Evolutionary conservation across 176 grass and related monocot genomes (phyloP).

Genomic region (Zizania latifolia): DNA sequence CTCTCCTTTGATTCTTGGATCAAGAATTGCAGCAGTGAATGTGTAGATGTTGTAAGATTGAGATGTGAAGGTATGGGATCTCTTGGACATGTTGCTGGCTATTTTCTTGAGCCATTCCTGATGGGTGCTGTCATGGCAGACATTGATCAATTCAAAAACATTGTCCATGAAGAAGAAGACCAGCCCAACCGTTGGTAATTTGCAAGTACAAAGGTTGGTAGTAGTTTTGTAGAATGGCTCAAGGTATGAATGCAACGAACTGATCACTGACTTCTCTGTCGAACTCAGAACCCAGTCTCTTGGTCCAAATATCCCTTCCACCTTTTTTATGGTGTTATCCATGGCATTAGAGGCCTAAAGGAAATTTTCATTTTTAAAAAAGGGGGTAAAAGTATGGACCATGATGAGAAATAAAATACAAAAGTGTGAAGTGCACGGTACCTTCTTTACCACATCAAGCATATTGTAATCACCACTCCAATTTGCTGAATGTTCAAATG

Average conservation of each 20-base stretch:
- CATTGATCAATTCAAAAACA: slow-evolving; percentile 67
- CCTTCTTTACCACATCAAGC: slow-evolving; percentile 87
- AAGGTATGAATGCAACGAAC: slow-evolving; percentile 63
- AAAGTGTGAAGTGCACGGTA: slow-evolving; percentile 18
- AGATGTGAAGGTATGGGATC: slow-evolving; percentile 45
- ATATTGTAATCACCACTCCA: slow-evolving; percentile 75
- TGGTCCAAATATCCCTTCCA: slow-evolving; percentile 58
- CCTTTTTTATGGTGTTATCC: slow-evolving; percentile 78
- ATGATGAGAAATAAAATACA: slow-evolving; percentile 12
- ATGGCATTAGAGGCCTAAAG: slow-evolving; percentile 74
- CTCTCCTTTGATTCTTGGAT: slow-evolving; percentile 82
- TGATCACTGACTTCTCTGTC: slow-evolving; percentile 55
- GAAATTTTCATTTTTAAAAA: neutral
- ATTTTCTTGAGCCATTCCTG: slow-evolving; percentile 81
- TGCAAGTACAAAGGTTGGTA: slow-evolving; percentile 79
- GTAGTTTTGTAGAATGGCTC: slow-evolving; percentile 94
- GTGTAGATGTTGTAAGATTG: slow-evolving; percentile 70
- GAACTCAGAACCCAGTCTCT: slow-evolving; percentile 49
- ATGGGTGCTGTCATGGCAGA: slow-evolving; percentile 39
- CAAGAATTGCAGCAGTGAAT: slow-evolving; percentile 84
- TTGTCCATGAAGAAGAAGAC: slow-evolving; percentile 97
- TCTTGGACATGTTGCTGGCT: slow-evolving; percentile 62
- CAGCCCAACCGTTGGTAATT: slow-evolving; percentile 72
- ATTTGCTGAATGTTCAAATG: slow-evolving; percentile 62
- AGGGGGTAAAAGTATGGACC: neutral